These are phyloP conservation scores for Linum lewisii DNA, from an alignment of 345 rosid species.

Conservation along the genomic window DNA sequence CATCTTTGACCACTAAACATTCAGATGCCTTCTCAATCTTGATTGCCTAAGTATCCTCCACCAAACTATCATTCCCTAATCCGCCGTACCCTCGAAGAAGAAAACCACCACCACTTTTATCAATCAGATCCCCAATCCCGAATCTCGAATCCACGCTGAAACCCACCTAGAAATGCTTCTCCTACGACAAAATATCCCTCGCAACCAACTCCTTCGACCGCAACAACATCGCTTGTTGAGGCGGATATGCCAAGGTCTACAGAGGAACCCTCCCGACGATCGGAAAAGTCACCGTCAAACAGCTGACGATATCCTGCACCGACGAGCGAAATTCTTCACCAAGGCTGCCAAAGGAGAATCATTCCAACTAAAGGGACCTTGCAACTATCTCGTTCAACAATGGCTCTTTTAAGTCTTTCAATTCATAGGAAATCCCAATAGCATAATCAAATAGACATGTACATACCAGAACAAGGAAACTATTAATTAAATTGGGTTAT, in stretches of 20 bases:
- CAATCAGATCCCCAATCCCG: slow-evolving; percentile 18
- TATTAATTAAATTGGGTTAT: too few relatives aligned
- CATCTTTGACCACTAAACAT: too few relatives aligned
- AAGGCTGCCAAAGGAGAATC: slow-evolving; percentile 83
- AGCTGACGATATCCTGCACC: slow-evolving; percentile 50
- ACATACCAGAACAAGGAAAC: too few relatives aligned
- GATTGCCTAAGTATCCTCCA: too few relatives aligned
- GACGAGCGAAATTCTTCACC: slow-evolving; percentile 90
- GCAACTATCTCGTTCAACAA: too few relatives aligned
- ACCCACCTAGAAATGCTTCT: slow-evolving; percentile 93
- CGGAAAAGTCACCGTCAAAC: slow-evolving; percentile 76
- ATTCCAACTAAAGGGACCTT: too few relatives aligned
- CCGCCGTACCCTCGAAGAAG: slow-evolving; percentile 47
- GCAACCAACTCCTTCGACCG: slow-evolving; percentile 65
- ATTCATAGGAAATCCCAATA: too few relatives aligned
- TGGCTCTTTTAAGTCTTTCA: too few relatives aligned
- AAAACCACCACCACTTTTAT: slow-evolving; percentile 5
- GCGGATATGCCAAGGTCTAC: slow-evolving; percentile 92
- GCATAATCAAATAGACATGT: too few relatives aligned
- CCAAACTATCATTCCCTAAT: too few relatives aligned
- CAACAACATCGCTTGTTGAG: slow-evolving; percentile 80
- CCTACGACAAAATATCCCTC: slow-evolving; percentile 56
- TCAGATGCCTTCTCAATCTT: too few relatives aligned
- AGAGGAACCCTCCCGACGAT: slow-evolving; percentile 45
- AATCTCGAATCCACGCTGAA: slow-evolving; percentile 21